Base-by-base conservation (phyloP, 371 early-diverging fungal genomes). In the Umbelopsis sp. region DNA sequence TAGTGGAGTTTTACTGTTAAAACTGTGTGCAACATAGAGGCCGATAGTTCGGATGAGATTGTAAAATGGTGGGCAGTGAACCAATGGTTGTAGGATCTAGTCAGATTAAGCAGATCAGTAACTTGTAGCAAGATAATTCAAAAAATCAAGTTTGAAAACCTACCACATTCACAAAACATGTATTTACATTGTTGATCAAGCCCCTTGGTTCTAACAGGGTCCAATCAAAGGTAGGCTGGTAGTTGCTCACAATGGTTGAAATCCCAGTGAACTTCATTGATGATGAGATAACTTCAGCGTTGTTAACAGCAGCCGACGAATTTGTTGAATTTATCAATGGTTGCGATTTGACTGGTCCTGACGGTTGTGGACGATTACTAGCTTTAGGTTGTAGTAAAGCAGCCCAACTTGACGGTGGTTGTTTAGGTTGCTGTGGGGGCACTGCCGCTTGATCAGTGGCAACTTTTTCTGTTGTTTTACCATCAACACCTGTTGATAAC, bases 91-190 rank as follows among this genome's bases (percentile, higher is more conserved):
- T 32, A 96, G 80, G 62, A 96, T 93, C 80, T 87, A 76, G n/a
- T 11, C 16, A 3, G 50, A 32, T 84, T 37, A 1, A 4, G 22
- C 9, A 29, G 20, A 67, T 22, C 41, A 12, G 35, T 37, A 46
- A 20, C 41, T 25, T 20, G 22, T 3, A 35, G 5, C 10, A 22
- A 9, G 48, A 51, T 29, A 44, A 18, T 4, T 24, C 18, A 44
- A 6, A 29, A 16, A 7, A 3, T 29, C 35, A 12, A 37, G 14
- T 18, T 3, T 25, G 12, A 18, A 35, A 25, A 74, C 81, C 65
- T 79, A 91, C 90, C 44, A 93, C 95, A 74, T 97, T 98, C 94
- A 97, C 94, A 74, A 96, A 98, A 78, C 99, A 98, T 80, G 93
- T 96, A 81, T 98, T 98, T 50, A 97, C 97, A 67, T 89, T 92